Evolutionary conservation across 116 monocot species (phyloP), one percentile per base, ranked within the genome.

Genomic region (Iris pallida): DNA sequence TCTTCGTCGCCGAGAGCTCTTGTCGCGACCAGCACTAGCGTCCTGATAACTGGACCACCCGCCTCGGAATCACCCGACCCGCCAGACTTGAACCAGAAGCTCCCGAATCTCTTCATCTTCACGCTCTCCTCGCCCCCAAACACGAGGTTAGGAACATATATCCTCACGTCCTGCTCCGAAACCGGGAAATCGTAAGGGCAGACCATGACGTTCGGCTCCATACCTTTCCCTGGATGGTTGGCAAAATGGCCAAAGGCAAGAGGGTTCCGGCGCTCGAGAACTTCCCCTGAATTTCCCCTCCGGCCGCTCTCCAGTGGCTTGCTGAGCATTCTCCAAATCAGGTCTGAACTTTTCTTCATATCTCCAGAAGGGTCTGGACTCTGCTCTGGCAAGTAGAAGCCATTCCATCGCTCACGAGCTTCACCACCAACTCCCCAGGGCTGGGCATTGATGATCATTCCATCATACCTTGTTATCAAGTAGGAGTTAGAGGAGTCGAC

Each of bases 161-260:
- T 72, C 60, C 89, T 84, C 89, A 82, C 89, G n/a, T 85, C 71
- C 49, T 74, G 67, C 66, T 92, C 89, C 0, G 53, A 73, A 54
- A 85, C 9, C 0, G 96, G 89, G 70, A 96, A 96, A 83, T 96
- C 89, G 55, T 96, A 96, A 1, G 96, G 89, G 46, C 92, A 96
- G 14, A 96, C 80, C 89, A 91, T 96, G 20, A 86, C 86, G 78
- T 96, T 96, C 2, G 96, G 89, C 7, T 45, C 14, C 15, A 45
- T 64, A 59, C 85, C 89, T 71, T 87, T 83, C 0, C 80, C 64
- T 0, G 96, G 96, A 70, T 96, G 96, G 73, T 96, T 96, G 20
- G 96, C 91, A 70, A 92, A 96, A 76, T 96, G 96, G 20, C 75
- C 96, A 65, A 96, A 82, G 4, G 96, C 89, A 55, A 96, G 89